Base-by-base conservation (phyloP, 768 basidiomycete species). In the Clathrus columnatus region DNA sequence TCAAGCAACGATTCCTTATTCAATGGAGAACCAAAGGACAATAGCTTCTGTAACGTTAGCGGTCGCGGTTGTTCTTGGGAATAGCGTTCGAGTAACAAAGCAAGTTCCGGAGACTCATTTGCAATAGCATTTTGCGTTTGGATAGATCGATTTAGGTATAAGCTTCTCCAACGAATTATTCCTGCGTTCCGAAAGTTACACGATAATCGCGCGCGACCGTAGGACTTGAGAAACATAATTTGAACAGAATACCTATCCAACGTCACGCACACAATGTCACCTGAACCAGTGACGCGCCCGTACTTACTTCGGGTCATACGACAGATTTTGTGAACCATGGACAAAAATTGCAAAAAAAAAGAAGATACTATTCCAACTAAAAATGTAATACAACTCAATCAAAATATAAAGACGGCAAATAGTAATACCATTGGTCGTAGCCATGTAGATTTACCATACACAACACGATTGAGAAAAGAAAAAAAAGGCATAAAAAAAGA, bases 11-110 rank as follows among this genome's bases (percentile, higher is more conserved):
- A 89, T 21, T 81, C 76, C 16, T 81, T 70, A 0, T 83, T 85
- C 10, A 88, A 72, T 42, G 90, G 87, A 43, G 79, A 80, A 23
- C 85, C 88, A 63, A 84, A 85, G 16, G 87, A 85, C 11, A 92
- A 73, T 5, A 92, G 73, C 4, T 82, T 80, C 20, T 80, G 78
- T 6, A 92, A 79, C 42, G 85, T 85, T 48, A 91, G 72, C 11
- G 86, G 82, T 16, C 77, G 77, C n/a, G 82, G 80, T 36, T 79
- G 72, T 52, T 84, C 79, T 43, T 78, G 73, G 20, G 81, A 80
- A 52, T 82, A 85, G 58, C 79, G 74, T 24, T 81, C 75, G 23
- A 91, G 70, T 21, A 90, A 73, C 28, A 79, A 73, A 6, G 79
- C 74, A 29, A 83, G 68, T 61, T 85, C 77, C 7, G 72, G 67